A percentile compares a stretch with the other conserved stretches of the same genome.
These are phyloP conservation scores for Hymenoscyphus salicellus DNA, from an alignment of 2,329 filamentous ascomycete genomes.

Conservation along the genomic window DNA sequence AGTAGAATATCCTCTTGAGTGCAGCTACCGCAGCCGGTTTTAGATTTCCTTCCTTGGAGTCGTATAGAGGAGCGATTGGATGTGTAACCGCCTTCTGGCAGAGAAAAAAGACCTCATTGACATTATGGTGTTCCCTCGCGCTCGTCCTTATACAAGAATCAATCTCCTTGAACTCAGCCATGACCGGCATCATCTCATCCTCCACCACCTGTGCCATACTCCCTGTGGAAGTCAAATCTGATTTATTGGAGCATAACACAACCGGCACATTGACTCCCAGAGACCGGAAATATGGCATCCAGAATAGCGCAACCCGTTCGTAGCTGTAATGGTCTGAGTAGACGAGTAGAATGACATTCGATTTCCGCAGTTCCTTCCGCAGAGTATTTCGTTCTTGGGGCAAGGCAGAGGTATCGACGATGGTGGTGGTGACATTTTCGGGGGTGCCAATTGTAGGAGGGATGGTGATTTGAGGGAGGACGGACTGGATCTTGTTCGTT, in stretches of 20 bases:
- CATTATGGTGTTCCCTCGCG: constrained; percentile 85
- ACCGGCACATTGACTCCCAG: constrained; percentile 98
- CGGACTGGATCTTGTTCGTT: constrained; percentile 88
- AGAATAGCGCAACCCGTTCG: constrained; percentile 92
- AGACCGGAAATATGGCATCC: constrained; percentile 97
- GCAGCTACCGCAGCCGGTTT: constrained; percentile 89
- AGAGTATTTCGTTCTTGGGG: constrained; percentile 89
- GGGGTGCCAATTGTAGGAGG: constrained; percentile 89
- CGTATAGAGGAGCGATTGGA: constrained; percentile 92
- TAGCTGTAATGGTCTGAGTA: constrained; percentile 99
- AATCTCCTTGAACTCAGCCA: constrained; percentile 98
- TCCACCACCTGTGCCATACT: constrained; percentile 82
- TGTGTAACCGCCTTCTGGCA: constrained; percentile 98
- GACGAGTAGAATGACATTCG: constrained; percentile 92
- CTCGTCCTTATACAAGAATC: constrained; percentile 96
- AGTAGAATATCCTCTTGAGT: constrained; percentile 85
- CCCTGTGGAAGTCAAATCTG: constrained; percentile 74
- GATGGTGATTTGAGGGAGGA: constrained; percentile 92
- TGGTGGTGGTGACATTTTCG: constrained; percentile 94
- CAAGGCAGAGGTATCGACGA: constrained; percentile 93
- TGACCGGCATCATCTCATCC: constrained; percentile 96
- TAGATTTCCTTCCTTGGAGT: constrained; percentile 84
- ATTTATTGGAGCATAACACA: constrained; percentile 94
- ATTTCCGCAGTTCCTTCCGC: constrained; percentile 92
- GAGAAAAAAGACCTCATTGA: constrained; percentile 95